Conservation (phyloP, 495 filamentous ascomycete genomes). For the Cudoniella acicularis region DNA sequence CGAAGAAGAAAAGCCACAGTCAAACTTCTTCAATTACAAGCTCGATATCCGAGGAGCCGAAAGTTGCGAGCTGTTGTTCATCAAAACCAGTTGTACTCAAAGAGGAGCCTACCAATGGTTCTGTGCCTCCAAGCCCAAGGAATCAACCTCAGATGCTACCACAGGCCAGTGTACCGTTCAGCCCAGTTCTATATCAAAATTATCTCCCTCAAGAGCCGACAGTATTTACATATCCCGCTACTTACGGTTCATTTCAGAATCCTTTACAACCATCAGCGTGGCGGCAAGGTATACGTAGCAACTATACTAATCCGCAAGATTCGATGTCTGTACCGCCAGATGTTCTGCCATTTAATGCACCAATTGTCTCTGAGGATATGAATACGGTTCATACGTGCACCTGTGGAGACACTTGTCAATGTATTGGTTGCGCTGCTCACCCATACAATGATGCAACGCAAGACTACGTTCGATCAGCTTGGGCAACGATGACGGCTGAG, state of each 20-base stretch:
- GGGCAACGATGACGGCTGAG: constrained; percentile 19
- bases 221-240: constrained; percentile 30
- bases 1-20: constrained; percentile 19
- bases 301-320: constrained; percentile 7
- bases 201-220: constrained; percentile 11
- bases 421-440: constrained; percentile 64
- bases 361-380: constrained; percentile 12
- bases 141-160: constrained; percentile 16
- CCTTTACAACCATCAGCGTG: constrained; percentile 40
- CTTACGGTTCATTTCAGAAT: constrained; percentile 37
- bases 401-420: constrained; percentile 66
- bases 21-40: constrained; percentile 18
- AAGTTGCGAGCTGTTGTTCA: constrained; percentile 18
- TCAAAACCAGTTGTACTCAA: constrained; percentile 12
- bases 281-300: constrained; percentile 29
- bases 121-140: constrained; percentile 3
- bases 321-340: not conserved
- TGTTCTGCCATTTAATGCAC: constrained; percentile 14
- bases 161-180: constrained; percentile 15
- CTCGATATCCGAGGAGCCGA: constrained; percentile 13
- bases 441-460: constrained; percentile 71
- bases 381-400: constrained; percentile 37
- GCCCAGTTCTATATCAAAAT: constrained; percentile 12
- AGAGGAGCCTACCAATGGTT: constrained; percentile 12
- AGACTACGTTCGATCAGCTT: constrained; percentile 51